Conservation (phyloP, 2,329 filamentous ascomycete species). For the Byssochlamys sp. region DNA sequence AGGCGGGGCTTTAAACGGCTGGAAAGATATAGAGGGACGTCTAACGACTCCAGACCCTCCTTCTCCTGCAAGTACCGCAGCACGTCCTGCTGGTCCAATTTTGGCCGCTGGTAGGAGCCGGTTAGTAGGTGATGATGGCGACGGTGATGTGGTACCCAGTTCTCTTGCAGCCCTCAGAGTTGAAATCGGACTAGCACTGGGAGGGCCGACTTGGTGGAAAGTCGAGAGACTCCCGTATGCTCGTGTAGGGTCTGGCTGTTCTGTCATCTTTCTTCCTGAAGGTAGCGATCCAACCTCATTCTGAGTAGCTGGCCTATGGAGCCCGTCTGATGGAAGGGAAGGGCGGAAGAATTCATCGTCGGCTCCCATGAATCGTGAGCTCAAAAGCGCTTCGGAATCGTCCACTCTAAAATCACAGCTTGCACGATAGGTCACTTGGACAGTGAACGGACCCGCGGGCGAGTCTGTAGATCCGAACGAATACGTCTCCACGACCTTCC, state of each 20-base stretch:
- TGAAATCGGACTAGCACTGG: conserved; percentile 75
- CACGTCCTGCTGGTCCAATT: conserved; percentile 21
- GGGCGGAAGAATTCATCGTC: conserved; percentile 82
- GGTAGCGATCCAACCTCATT: conserved; percentile 67
- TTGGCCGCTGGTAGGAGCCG: conserved; percentile 35
- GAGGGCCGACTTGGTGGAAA: conserved; percentile 67
- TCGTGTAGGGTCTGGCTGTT: conserved; percentile 56
- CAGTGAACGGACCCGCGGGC: conserved; percentile 71
- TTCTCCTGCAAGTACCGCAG: conserved; percentile 36
- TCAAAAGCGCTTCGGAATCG: conserved; percentile 79
- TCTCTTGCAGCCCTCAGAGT: conserved; percentile 63
- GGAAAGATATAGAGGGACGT: conserved; percentile 77
- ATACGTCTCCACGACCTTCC: conserved; percentile 62
- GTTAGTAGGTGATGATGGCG: conserved; percentile 44
- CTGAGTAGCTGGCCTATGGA: conserved; percentile 17
- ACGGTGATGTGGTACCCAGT: conserved; percentile 38
- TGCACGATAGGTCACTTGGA: conserved; percentile 72
- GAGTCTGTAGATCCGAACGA: conserved; percentile 76
- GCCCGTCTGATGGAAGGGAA: conserved; percentile 53
- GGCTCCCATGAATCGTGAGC: conserved; percentile 83
- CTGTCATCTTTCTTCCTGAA: conserved; percentile 43
- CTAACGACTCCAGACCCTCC: conserved; percentile 46
- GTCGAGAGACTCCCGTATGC: conserved; percentile 85
- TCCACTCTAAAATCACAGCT: conserved; percentile 87
- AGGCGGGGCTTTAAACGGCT: conserved; percentile 92